A percentile compares a stretch with the other conserved stretches of the same genome.
These are phyloP conservation scores for Aspergillus sp. DNA, from an alignment of 2,329 filamentous ascomycete genomes.

Conservation along the genomic window DNA sequence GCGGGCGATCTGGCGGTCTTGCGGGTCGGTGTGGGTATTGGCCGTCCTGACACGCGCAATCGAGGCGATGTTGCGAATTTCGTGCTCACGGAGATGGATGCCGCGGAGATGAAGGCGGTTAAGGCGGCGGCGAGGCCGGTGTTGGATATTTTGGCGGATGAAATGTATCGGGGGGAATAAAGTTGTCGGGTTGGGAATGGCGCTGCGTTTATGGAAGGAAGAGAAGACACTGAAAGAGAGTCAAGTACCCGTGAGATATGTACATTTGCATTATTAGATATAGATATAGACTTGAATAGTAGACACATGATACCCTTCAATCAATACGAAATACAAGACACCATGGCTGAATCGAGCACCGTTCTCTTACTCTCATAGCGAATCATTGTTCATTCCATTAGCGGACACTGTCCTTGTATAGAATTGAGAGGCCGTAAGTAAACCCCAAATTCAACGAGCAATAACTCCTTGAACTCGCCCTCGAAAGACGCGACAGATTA, in stretches of 20 bases:
- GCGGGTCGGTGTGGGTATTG: conserved; percentile 81
- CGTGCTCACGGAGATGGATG: conserved; percentile 69
- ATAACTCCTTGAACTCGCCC: background rate
- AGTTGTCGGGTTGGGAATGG: conserved; percentile 1
- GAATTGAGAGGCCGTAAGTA: too few relatives aligned
- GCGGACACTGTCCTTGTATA: too few relatives aligned
- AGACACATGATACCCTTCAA: background rate
- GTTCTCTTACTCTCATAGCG: background rate
- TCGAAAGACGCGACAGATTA: background rate
- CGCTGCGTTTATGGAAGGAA: background rate
- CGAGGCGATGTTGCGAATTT: conserved; percentile 68
- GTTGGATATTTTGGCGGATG: conserved; percentile 53
- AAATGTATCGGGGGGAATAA: conserved; percentile 40
- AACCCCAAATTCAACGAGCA: too few relatives aligned
- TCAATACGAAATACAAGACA: background rate
- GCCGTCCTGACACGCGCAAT: conserved; percentile 71
- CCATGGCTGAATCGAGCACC: too few relatives aligned
- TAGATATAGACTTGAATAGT: background rate
- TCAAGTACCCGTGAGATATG: too few relatives aligned
- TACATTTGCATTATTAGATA: background rate
- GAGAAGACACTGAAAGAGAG: too few relatives aligned
- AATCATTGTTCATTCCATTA: background rate
- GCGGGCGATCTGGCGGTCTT: conserved; percentile 42
- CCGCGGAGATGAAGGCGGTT: conserved; percentile 52
- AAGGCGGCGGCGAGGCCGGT: conserved; percentile 50